phyloP scores from a whole-genome alignment of 208 protist species.

The Leishmania martiniquensis region DNA sequence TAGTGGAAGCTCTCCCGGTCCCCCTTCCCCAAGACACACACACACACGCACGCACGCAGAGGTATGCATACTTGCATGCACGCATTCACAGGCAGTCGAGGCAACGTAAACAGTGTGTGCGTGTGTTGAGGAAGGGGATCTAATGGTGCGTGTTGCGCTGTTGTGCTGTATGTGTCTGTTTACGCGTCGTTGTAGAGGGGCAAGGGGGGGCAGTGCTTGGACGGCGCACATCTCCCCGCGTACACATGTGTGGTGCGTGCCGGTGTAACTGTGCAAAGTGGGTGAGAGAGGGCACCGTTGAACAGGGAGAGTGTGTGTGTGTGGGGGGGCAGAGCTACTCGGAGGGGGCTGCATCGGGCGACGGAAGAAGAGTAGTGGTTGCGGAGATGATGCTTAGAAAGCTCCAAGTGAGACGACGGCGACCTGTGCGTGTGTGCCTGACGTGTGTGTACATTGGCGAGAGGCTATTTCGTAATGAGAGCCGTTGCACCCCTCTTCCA shows the following conservation, averaged over 20 bases:
- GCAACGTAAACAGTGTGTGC: neutral
- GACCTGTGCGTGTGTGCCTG: neutral
- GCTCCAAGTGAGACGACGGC: neutral
- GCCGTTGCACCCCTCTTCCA: too few relatives aligned
- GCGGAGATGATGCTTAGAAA: too few relatives aligned
- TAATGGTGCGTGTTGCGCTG: too few relatives aligned
- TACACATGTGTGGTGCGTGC: neutral
- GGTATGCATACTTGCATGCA: neutral
- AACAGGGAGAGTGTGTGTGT: too few relatives aligned
- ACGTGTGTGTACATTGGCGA: neutral
- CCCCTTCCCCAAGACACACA: neutral
- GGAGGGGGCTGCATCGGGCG: neutral
- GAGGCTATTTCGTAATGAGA: neutral
- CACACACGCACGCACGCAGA: neutral
- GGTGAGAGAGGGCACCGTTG: neutral
- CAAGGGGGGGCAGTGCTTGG: neutral
- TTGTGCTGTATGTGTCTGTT: too few relatives aligned
- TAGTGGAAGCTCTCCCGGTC: slow-evolving; percentile 1
- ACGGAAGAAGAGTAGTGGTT: neutral
- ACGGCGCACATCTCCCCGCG: neutral
- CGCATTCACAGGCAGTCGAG: neutral
- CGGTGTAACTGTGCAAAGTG: neutral
- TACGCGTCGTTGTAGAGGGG: too few relatives aligned
- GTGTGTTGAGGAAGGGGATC: too few relatives aligned
- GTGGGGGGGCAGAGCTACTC: too few relatives aligned